Conservation (phyloP, 2,329 filamentous ascomycete species). For the Aschersonia sp. region DNA sequence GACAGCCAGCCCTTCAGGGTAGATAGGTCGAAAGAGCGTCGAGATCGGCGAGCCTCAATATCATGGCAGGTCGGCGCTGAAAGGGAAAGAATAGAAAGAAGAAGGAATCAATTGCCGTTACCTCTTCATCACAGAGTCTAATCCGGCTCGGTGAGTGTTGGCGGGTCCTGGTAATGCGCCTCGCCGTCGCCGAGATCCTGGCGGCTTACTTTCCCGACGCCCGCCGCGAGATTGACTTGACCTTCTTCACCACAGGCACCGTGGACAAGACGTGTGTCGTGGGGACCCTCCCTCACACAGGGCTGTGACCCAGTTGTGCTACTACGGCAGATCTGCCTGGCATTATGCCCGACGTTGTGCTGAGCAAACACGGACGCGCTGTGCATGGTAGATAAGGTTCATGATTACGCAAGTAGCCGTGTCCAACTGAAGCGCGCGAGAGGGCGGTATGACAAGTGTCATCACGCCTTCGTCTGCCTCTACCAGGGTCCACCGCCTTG, state of each 20-base stretch:
- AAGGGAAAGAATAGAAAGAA: too few species aligned
- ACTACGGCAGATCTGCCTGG: background rate
- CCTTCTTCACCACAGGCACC: background rate
- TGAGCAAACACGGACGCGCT: too few species aligned
- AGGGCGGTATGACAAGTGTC: background rate
- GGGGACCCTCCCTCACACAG: background rate
- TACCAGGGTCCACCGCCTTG: too few species aligned
- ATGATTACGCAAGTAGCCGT: too few species aligned
- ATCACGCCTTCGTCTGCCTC: background rate
- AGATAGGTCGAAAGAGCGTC: too few species aligned
- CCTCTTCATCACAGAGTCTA: background rate
- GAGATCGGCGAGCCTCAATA: background rate
- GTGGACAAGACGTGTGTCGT: too few species aligned
- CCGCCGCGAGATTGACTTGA: background rate
- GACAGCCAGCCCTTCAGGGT: too few species aligned
- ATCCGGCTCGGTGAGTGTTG: background rate
- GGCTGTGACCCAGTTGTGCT: background rate
- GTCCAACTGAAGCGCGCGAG: background rate
- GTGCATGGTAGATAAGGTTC: too few species aligned
- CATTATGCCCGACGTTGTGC: background rate
- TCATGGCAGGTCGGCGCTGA: background rate
- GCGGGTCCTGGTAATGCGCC: too few species aligned
- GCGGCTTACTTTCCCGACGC: background rate
- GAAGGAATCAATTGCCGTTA: too few species aligned
- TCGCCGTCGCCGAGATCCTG: background rate